Evolutionary conservation across 371 early-diverging fungal species (phyloP).

Genomic region (Zychaea mexicana): DNA sequence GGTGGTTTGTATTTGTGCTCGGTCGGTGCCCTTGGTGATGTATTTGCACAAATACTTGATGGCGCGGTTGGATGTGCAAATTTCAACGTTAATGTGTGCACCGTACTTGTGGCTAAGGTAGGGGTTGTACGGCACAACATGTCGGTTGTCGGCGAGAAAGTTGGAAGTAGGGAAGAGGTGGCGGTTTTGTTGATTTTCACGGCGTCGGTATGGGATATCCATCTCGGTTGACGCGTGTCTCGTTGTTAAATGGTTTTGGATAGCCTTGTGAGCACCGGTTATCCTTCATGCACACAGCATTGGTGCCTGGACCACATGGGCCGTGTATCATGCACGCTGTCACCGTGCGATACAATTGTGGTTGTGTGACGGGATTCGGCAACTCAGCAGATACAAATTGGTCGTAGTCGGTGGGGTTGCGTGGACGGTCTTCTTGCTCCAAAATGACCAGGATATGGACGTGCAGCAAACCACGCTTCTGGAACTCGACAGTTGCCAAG

Average conservation of each 20-base stretch:
- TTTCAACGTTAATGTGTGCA: background rate
- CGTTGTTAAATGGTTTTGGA: background rate
- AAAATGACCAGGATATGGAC: conserved; percentile 36
- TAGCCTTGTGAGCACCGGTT: background rate
- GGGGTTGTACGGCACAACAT: background rate
- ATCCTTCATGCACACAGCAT: background rate
- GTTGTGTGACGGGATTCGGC: conserved; percentile 14
- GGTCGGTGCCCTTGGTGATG: background rate
- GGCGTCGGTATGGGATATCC: background rate
- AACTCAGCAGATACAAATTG: conserved; percentile 32
- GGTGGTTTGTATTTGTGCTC: too few relatives aligned
- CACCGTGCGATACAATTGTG: conserved; percentile 27
- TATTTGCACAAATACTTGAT: background rate
- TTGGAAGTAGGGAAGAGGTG: background rate
- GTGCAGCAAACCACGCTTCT: conserved; percentile 33
- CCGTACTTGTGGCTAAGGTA: background rate
- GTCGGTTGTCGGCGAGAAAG: background rate
- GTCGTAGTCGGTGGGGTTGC: conserved; percentile 25
- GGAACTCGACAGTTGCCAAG: conserved; percentile 10
- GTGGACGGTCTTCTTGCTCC: conserved; percentile 6
- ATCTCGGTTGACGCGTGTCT: background rate
- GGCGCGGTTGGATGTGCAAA: background rate
- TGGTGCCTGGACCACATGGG: conserved; percentile 20
- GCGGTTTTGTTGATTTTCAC: background rate
- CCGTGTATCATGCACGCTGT: conserved; percentile 33